Percentiles rank a stretch among this genome's conserved stretches.
These are phyloP conservation scores for Nannochloropsis oceanica DNA, from an alignment of 108 stramenopile genomes.

Conservation along the genomic window DNA sequence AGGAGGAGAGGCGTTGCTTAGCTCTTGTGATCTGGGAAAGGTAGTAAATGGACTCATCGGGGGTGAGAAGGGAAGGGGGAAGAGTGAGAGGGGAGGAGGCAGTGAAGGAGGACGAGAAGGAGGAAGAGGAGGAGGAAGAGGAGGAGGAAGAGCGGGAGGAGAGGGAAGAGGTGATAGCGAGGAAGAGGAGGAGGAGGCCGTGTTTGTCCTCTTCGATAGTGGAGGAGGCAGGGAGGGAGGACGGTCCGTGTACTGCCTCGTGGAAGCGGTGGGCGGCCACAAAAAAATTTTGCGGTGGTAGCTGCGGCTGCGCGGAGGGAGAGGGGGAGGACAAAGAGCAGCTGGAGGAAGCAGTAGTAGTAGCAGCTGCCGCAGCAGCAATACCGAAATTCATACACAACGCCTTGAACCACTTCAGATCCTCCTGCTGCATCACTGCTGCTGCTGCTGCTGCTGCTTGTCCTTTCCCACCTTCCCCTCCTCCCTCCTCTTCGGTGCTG, in stretches of 20 bases:
- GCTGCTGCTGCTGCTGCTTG: background rate
- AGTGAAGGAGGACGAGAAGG: too few species aligned
- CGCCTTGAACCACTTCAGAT: background rate
- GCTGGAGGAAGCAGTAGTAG: background rate
- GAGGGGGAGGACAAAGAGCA: background rate
- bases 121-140: background rate
- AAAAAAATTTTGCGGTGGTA: background rate
- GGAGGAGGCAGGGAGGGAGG: background rate
- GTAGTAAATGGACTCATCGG: background rate
- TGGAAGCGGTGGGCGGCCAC: background rate
- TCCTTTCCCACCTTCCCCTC: background rate
- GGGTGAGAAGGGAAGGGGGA: background rate
- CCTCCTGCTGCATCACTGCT: background rate
- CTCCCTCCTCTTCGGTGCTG: background rate
- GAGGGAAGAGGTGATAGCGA: background rate
- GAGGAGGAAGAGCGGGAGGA: background rate
- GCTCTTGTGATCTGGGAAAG: background rate
- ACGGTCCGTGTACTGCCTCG: background rate
- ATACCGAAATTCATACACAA: background rate
- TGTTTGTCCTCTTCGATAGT: background rate
- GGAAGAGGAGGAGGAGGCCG: background rate
- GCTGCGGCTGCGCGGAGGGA: background rate
- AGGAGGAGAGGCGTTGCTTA: background rate
- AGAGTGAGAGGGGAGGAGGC: too few species aligned
- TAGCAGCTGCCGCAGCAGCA: background rate